These are phyloP conservation scores for Dictyophora rubrovolvata DNA, from an alignment of 768 basidiomycete species.

Conservation along the genomic window DNA sequence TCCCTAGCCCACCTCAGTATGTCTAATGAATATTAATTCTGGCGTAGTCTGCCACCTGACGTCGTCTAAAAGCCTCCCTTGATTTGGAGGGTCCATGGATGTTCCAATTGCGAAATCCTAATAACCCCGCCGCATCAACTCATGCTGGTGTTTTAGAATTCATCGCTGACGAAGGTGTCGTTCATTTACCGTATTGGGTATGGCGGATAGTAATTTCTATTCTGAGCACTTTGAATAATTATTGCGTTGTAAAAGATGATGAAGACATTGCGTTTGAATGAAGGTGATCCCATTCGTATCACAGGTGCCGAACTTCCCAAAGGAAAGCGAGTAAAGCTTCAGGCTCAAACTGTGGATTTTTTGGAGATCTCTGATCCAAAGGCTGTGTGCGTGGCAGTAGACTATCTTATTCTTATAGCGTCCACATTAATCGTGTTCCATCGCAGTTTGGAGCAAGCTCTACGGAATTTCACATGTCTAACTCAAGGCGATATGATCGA, in stretches of 20 bases:
- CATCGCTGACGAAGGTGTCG: conserved; percentile 92
- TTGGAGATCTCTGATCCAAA: conserved; percentile 95
- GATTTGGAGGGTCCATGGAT: conserved; percentile 92
- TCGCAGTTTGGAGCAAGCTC: conserved; percentile 80
- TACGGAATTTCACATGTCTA: conserved; percentile 85
- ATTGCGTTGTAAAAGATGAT: conserved; percentile 53
- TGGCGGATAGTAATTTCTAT: conserved; percentile 11
- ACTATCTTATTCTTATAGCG: not conserved
- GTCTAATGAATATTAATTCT: conserved; percentile 11
- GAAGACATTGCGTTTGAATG: conserved; percentile 85
- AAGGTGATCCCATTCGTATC: conserved; percentile 92
- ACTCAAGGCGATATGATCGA: conserved; percentile 97
- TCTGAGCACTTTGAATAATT: not conserved
- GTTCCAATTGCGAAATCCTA: conserved; percentile 90
- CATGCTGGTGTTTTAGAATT: conserved; percentile 98
- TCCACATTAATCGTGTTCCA: not conserved
- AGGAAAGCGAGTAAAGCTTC: conserved; percentile 93
- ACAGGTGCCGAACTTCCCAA: conserved; percentile 82
- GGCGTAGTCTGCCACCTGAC: not conserved
- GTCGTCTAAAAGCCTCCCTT: conserved; percentile 39
- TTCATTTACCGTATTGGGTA: conserved; percentile 91
- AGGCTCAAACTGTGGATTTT: conserved; percentile 92
- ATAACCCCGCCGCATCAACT: conserved; percentile 74
- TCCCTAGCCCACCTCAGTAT: conserved; percentile 74
- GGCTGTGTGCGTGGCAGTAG: conserved; percentile 65